Evolutionary conservation across 257 asterid species (phyloP).

Genomic region (Solanum medicagineum): DNA sequence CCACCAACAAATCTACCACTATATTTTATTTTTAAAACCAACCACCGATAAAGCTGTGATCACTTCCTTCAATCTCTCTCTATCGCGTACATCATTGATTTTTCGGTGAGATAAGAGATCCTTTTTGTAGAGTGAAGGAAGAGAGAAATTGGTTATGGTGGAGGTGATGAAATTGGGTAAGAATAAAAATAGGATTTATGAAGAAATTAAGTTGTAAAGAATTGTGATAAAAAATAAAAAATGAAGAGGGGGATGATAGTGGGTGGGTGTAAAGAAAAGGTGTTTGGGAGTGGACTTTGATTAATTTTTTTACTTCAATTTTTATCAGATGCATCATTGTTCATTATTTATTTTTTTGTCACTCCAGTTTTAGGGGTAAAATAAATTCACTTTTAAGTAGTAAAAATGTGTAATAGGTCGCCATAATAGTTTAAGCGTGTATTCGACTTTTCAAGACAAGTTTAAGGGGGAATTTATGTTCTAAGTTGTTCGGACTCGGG

Average conservation of each 20-base stretch:
- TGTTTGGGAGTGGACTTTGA: background rate
- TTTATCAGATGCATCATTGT: background rate
- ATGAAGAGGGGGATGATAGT: too few species aligned
- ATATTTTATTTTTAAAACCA: too few species aligned
- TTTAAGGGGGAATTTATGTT: background rate
- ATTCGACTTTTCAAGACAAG: background rate
- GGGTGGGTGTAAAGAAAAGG: background rate
- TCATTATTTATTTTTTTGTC: background rate
- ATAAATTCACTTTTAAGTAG: background rate
- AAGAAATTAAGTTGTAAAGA: background rate
- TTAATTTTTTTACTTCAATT: background rate
- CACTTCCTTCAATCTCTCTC: background rate
- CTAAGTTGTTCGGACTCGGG: too few species aligned
- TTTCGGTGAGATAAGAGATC: background rate
- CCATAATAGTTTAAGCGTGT: background rate
- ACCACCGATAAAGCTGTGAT: background rate
- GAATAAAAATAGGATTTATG: background rate
- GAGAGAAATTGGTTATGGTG: background rate
- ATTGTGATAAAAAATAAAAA: background rate
- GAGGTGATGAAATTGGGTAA: background rate
- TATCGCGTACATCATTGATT: background rate
- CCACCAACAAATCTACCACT: background rate
- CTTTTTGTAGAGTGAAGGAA: background rate
- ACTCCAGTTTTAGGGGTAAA: background rate
- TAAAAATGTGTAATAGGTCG: background rate